Evolutionary conservation across 345 rosid species (phyloP).

Genomic region (Citrus mangshanensis): DNA sequence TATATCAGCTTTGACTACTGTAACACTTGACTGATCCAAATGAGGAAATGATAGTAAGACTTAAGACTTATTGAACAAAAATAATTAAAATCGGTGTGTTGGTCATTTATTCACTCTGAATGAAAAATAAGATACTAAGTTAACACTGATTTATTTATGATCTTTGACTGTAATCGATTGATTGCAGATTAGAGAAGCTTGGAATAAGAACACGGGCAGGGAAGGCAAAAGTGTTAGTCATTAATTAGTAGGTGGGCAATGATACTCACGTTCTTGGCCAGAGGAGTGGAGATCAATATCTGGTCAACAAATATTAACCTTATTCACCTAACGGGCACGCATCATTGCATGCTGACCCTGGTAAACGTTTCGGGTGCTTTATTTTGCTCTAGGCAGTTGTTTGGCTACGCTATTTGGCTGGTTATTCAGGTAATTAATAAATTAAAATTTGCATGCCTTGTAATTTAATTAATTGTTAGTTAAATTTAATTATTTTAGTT

Average conservation of each 20-base stretch:
- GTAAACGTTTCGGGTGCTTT: slow-evolving; percentile 20
- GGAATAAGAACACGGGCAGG: slow-evolving; percentile 27
- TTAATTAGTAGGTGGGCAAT: slow-evolving; percentile 51
- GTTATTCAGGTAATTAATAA: slow-evolving; percentile 39
- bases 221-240: slow-evolving; percentile 53
- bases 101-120: too few relatives aligned
- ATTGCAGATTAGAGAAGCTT: slow-evolving; percentile 44
- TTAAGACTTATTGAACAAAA: too few relatives aligned
- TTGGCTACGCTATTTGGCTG: slow-evolving; percentile 33
- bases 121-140: too few relatives aligned
- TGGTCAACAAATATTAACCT: slow-evolving; percentile 37
- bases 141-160: too few relatives aligned
- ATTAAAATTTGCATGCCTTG: background rate
- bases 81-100: too few relatives aligned
- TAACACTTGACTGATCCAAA: too few relatives aligned
- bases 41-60: background rate
- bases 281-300: slow-evolving; percentile 31
- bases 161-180: background rate
- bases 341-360: background rate
- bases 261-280: slow-evolving; percentile 53
- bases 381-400: slow-evolving; percentile 25
- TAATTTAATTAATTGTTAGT: too few relatives aligned
- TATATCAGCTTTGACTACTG: too few relatives aligned
- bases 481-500: background rate
- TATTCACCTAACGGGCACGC: slow-evolving; percentile 7